Evolutionary conservation across 768 basidiomycete species (phyloP).

Genomic region (Mycena kentingensis): DNA sequence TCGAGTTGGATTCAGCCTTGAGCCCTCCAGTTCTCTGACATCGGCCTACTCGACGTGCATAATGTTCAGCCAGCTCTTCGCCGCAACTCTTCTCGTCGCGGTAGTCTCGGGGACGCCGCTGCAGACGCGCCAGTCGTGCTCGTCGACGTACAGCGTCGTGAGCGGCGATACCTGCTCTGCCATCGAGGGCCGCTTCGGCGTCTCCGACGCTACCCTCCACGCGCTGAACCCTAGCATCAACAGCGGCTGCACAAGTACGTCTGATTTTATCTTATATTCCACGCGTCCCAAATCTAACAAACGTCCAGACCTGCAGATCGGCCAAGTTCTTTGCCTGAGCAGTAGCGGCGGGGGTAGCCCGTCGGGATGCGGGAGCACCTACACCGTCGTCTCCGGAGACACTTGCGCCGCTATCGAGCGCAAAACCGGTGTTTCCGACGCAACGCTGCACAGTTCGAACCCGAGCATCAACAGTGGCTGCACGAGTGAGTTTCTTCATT

Average conservation of each 20-base stretch:
- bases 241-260: conserved; percentile 14
- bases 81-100: too few relatives aligned
- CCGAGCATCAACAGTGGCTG: conserved; percentile 4
- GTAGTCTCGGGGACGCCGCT: too few relatives aligned
- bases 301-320: conserved; percentile 5
- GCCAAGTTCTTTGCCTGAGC: conserved; percentile 10
- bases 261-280: background rate
- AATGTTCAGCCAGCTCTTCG: too few relatives aligned
- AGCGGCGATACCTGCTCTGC: conserved; percentile 13
- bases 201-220: conserved; percentile 13
- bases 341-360: background rate
- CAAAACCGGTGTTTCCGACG: background rate
- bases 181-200: conserved; percentile 4
- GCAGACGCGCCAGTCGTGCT: conserved; percentile 11
- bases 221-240: conserved; percentile 14
- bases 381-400: conserved; percentile 3
- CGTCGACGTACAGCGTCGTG: conserved; percentile 7
- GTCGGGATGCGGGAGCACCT: background rate
- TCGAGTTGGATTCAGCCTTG: too few relatives aligned
- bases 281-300: conserved; percentile 1
- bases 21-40: too few relatives aligned
- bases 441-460: background rate
- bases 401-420: background rate
- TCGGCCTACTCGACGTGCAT: too few relatives aligned
- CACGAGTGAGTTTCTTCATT: conserved; percentile 2